Evolutionary conservation across 495 filamentous ascomycete genomes (phyloP).

Genomic region (Tuber borchii): DNA sequence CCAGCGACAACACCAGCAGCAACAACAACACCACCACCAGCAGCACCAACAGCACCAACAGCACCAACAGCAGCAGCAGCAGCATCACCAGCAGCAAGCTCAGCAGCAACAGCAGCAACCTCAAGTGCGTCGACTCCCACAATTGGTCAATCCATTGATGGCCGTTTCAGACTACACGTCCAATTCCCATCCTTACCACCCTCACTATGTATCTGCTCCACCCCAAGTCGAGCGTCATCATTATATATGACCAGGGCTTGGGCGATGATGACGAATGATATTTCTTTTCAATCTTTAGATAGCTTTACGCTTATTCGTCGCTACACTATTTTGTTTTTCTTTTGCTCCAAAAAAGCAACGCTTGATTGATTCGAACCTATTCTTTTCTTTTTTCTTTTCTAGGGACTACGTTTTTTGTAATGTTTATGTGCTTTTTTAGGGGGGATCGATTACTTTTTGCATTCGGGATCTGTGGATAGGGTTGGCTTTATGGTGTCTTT

Average conservation of each 20-base stretch:
- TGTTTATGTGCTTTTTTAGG: conserved; percentile 12
- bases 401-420: conserved; percentile 11
- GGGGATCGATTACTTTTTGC: conserved; percentile 14
- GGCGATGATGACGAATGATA: not conserved
- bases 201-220: conserved; percentile 35
- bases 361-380: conserved; percentile 30
- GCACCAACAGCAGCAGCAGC: conserved; percentile 11
- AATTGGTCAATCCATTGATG: conserved; percentile 35
- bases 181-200: conserved; percentile 38
- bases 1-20: conserved; percentile 37
- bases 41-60: not conserved
- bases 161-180: conserved; percentile 32
- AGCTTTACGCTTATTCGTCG: conserved; percentile 7
- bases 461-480: conserved; percentile 27
- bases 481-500: conserved; percentile 29
- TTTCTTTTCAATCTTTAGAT: conserved; percentile 5
- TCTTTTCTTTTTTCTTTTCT: conserved; percentile 18
- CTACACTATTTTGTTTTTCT: conserved; percentile 1
- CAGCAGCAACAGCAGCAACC: conserved; percentile 25
- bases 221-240: conserved; percentile 33
- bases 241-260: conserved; percentile 21
- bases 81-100: not conserved
- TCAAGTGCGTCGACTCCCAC: conserved; percentile 26
- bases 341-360: conserved; percentile 9
- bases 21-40: not conserved